These are phyloP conservation scores for Microcos paniculata DNA, from an alignment of 345 rosid species.

Conservation along the genomic window DNA sequence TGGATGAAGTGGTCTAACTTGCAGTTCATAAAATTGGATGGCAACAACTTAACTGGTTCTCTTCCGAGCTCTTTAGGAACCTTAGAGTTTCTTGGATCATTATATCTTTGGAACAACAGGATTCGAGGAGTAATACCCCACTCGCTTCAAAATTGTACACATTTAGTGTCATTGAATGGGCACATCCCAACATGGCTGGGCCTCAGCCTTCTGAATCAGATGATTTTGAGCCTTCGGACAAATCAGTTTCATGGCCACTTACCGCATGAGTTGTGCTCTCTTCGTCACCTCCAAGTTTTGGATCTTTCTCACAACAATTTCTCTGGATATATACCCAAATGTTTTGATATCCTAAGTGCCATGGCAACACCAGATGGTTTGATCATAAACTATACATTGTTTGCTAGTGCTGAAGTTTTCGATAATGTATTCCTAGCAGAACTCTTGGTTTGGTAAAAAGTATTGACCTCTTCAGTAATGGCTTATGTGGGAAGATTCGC, in stretches of 20 bases:
- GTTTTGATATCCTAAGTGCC: slow-evolving; percentile 38
- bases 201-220: slow-evolving; percentile 20
- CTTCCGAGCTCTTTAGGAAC: slow-evolving; percentile 40
- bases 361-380: slow-evolving; percentile 1
- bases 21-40: slow-evolving; percentile 31
- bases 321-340: slow-evolving; percentile 34
- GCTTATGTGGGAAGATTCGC: not conserved
- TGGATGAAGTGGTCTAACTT: slow-evolving; percentile 38
- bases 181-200: slow-evolving; percentile 35
- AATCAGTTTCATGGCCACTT: slow-evolving; percentile 32
- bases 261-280: too few species aligned
- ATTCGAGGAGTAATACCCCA: slow-evolving; percentile 42
- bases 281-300: too few species aligned
- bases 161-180: slow-evolving; percentile 34
- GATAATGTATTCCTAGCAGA: not conserved
- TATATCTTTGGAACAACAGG: slow-evolving; percentile 40
- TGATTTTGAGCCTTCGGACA: slow-evolving; percentile 29
- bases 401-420: too few species aligned
- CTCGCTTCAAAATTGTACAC: slow-evolving; percentile 40
- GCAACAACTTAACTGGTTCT: slow-evolving; percentile 40
- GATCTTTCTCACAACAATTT: slow-evolving; percentile 43
- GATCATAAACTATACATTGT: too few species aligned
- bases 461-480: slow-evolving; percentile 12
- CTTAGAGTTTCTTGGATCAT: slow-evolving; percentile 31
- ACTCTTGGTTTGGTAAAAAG: slow-evolving; percentile 10